phyloP scores from a whole-genome alignment of 1,139 yeast genomes.

The Saccharomyces pastorianus region DNA sequence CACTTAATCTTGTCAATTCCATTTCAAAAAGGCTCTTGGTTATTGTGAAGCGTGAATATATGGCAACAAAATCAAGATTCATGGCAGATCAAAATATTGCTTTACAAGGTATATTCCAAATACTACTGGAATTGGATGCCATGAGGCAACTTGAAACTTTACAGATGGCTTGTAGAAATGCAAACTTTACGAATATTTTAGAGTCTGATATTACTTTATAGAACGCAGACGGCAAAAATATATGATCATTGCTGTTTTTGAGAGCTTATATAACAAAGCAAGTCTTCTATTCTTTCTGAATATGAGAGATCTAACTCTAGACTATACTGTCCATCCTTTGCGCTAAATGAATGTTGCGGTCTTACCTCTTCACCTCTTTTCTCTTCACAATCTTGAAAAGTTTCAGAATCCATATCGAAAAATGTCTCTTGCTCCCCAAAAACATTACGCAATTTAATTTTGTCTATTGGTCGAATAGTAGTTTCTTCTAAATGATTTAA shows the following conservation, averaged over 20 bases:
- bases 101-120: slow-evolving; percentile 16
- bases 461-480: background rate
- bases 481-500: background rate
- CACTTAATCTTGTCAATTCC: slow-evolving; percentile 10
- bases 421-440: background rate
- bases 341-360: background rate
- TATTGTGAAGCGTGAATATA: slow-evolving; percentile 9
- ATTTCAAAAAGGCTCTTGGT: slow-evolving; percentile 14
- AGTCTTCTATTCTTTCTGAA: background rate
- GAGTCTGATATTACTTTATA: background rate
- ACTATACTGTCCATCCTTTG: background rate
- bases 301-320: background rate
- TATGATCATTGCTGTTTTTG: background rate
- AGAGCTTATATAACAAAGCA: background rate
- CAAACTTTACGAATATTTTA: background rate
- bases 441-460: background rate
- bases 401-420: background rate
- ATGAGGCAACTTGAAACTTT: slow-evolving; percentile 5
- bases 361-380: background rate
- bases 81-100: slow-evolving; percentile 9
- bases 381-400: background rate
- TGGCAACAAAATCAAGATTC: background rate
- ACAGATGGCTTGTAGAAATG: slow-evolving; percentile 1
- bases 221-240: background rate
- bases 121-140: slow-evolving; percentile 13